Base-by-base conservation (phyloP, 768 basidiomycete species). In the Russula lepida region DNA sequence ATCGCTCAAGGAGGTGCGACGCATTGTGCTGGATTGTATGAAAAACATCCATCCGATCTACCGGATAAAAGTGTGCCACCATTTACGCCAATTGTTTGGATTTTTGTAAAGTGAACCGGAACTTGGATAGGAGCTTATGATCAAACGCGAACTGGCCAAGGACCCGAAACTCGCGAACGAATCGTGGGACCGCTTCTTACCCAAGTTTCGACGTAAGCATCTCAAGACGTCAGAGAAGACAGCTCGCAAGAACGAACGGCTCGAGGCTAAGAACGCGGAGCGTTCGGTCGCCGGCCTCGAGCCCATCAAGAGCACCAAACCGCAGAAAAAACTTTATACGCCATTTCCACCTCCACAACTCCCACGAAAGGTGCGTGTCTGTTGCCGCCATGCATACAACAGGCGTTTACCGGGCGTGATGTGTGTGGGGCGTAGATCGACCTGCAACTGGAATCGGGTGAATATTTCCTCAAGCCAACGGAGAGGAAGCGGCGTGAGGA, bases 41-140 rank as follows among this genome's bases (percentile, higher is more conserved):
- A 94, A 88, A 76, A 99, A 99, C 71, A 89, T 98, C 56, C 97
- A 99, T 70, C 97, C 97, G 1, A 98, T 99, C 70, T 99, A 99
- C 72, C 86, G 94, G 68, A 99, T 99, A 74, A 99, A 99, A 75
- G 94, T 91, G 43, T 23, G 68, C 32, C 46, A 32, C 63, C 55
- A 56, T 30, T 62, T 62, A 65, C 56, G 48, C 28, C 44, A 32
- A 35, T 13, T 27, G 44, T 3, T 35, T 28, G 44, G 30, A 50
- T 37, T 32, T 39, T 37, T 7, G 12, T 1, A 13, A 52, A 48
- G 12, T 1, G 19, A 52, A 48, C n/a, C 21, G 28, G 23, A n/a
- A 13, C 11, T n/a, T 37, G 55, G 33, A 9, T 68, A 95, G 94
- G 97, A 98, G 75, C 81, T 99, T 30, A 99, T 99, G 97, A 94